phyloP scores from a whole-genome alignment of 1,284 basidiomycete species.

The Ganoderma lingzhi region DNA sequence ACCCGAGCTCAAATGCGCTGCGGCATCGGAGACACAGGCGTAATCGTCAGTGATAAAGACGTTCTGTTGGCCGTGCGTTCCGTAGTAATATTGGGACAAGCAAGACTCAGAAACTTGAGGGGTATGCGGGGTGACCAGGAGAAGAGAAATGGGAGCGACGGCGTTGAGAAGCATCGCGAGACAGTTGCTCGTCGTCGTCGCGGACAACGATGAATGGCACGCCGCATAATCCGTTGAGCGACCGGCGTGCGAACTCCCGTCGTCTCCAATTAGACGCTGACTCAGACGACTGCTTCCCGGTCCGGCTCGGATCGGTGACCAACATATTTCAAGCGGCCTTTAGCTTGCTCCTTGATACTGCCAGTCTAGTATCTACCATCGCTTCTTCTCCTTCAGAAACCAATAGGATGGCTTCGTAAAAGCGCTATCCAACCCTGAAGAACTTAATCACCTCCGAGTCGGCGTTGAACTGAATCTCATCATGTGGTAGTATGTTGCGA shows the following conservation, averaged over 20 bases:
- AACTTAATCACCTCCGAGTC: background rate
- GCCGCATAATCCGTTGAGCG: too few relatives aligned
- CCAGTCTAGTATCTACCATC: too few relatives aligned
- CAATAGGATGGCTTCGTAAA: background rate
- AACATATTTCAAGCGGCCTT: too few relatives aligned
- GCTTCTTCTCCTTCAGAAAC: background rate
- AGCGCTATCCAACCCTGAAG: background rate
- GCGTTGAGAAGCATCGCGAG: slow-evolving; percentile 30
- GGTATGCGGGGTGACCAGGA: slow-evolving; percentile 38
- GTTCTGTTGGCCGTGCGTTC: slow-evolving; percentile 57
- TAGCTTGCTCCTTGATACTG: too few relatives aligned
- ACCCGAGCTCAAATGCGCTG: slow-evolving; percentile 20
- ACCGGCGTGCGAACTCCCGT: too few relatives aligned
- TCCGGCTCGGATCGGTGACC: too few relatives aligned
- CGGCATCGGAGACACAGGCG: slow-evolving; percentile 37
- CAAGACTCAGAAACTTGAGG: slow-evolving; percentile 47
- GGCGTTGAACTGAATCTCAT: background rate
- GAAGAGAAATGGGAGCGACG: slow-evolving; percentile 31
- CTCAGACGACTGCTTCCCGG: too few relatives aligned
- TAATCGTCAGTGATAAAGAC: slow-evolving; percentile 53
- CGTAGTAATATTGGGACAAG: slow-evolving; percentile 58
- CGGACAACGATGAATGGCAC: background rate
- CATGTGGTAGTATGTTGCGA: background rate
- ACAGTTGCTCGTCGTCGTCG: slow-evolving; percentile 14
- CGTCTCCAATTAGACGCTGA: too few relatives aligned